A percentile compares a stretch with the other conserved stretches of the same genome.
Evolutionary conservation across 768 basidiomycete species (phyloP).

Genomic region (Lactarius akahatsu): DNA sequence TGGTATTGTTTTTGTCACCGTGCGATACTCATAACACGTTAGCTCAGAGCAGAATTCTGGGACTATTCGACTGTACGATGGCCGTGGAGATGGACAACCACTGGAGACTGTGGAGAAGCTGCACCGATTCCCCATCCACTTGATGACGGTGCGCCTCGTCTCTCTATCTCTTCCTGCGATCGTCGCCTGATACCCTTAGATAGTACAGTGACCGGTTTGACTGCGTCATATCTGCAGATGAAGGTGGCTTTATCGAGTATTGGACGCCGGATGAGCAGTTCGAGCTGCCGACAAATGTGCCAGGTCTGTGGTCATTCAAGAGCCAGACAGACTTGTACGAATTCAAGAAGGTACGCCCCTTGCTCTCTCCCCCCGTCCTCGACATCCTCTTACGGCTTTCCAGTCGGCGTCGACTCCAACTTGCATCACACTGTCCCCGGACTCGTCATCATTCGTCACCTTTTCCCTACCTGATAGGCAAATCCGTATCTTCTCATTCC

Average conservation of each 20-base stretch:
- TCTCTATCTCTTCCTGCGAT: background rate
- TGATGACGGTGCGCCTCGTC: slow-evolving; percentile 61
- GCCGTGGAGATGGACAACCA: slow-evolving; percentile 77
- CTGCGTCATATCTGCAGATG: slow-evolving; percentile 91
- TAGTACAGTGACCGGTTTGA: slow-evolving; percentile 92
- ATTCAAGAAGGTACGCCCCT: slow-evolving; percentile 82
- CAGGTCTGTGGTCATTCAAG: slow-evolving; percentile 87
- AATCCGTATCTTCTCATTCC: slow-evolving; percentile 90
- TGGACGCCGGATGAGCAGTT: slow-evolving; percentile 94
- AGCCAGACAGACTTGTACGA: slow-evolving; percentile 92
- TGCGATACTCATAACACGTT: slow-evolving; percentile 29
- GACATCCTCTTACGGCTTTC: slow-evolving; percentile 6
- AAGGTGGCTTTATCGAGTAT: slow-evolving; percentile 93
- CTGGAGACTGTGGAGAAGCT: slow-evolving; percentile 73
- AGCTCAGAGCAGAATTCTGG: slow-evolving; percentile 80
- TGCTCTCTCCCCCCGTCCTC: background rate
- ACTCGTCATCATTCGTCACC: slow-evolving; percentile 85
- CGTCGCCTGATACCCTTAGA: slow-evolving; percentile 1
- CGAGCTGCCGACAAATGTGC: slow-evolving; percentile 71
- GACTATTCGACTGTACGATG: slow-evolving; percentile 87
- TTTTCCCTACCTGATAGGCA: slow-evolving; percentile 93
- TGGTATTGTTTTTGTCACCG: background rate
- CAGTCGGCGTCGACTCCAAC: slow-evolving; percentile 92
- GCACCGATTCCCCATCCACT: slow-evolving; percentile 86
- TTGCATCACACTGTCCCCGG: slow-evolving; percentile 87